Base-by-base conservation (phyloP, 108 stramenopile genomes). In the Aureococcus anophagefferens region DNA sequence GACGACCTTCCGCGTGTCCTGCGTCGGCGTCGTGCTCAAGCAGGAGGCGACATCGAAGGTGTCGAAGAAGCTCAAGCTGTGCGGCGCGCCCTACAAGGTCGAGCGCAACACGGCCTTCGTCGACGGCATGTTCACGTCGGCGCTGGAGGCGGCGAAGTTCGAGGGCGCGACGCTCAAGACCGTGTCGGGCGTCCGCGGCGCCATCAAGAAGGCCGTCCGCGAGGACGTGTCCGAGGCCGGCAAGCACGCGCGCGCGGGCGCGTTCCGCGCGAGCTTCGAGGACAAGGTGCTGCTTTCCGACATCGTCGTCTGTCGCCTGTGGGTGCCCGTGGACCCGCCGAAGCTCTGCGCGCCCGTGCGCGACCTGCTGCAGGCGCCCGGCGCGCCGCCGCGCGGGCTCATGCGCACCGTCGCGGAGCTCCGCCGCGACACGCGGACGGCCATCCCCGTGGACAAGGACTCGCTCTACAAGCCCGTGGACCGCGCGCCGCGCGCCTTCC, bases 91-190 rank as follows among this genome's bases (percentile, higher is more conserved):
- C 0, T 82, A 81, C 40, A 97, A 98, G 81, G 93, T 99, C 44
- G 94, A 89, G 87, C 88, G 89, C 71, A 97, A 97, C 76, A 95
- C 96, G 11, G 96, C 98, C 5, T 96, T 96, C 80, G 86, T 98
- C 79, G 86, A 92, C n/a, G 98, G 95, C 33, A 97, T 99, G 96
- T 99, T 99, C 87, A 97, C 95, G 76, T 90, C 89, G 67, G 93
- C 94, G 51, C 80, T 99, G 28, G 98, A 99, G 86, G 98, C 96
- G 34, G 89, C 88, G 66, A 81, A 89, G 13, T 97, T 93, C 77
- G 89, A 92, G 77, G 96, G 96, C 28, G 96, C 95, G 64, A 86
- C 85, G 45, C 86, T 99, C 67, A 88, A 89, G 64, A 99, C 98
- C 4, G 98, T 98, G 18, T 90, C 89, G 64, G 98, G 98, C 33